Percentiles rank a stretch among this genome's conserved stretches.
phyloP scores from a whole-genome alignment of 768 basidiomycete genomes.

The Pulveroboletus sp. region DNA sequence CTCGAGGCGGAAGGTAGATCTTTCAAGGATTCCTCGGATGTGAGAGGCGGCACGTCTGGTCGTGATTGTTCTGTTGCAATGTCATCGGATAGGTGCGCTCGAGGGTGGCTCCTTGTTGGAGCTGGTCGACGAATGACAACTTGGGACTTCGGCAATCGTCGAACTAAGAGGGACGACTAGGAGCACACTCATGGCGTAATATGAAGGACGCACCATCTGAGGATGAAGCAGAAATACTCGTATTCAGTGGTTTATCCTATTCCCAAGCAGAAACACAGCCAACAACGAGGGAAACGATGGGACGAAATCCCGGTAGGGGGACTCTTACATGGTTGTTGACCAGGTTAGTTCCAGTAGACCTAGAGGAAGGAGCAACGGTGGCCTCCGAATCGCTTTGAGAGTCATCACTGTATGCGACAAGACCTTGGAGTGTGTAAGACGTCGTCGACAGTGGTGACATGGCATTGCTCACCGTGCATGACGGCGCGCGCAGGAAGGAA shows the following conservation, averaged over 20 bases:
- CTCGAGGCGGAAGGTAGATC: conserved; percentile 11
- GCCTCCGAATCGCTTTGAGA: conserved; percentile 56
- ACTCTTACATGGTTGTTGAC: conserved; percentile 56
- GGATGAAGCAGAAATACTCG: conserved; percentile 15
- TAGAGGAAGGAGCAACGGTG: conserved; percentile 32
- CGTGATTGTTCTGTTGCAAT: conserved; percentile 21
- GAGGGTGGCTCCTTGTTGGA: conserved; percentile 44
- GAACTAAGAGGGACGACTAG: conserved; percentile 26
- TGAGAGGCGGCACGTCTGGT: not conserved
- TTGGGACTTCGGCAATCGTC: conserved; percentile 47
- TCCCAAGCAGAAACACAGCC: conserved; percentile 54
- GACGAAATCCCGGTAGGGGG: conserved; percentile 34
- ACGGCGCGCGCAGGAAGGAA: conserved; percentile 9
- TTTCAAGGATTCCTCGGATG: conserved; percentile 17
- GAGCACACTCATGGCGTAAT: not conserved
- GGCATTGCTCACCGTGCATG: conserved; percentile 29
- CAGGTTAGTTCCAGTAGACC: conserved; percentile 3
- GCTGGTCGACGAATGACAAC: conserved; percentile 53
- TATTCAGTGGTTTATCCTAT: conserved; percentile 56
- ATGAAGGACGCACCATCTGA: conserved; percentile 27
- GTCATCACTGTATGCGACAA: conserved; percentile 61
- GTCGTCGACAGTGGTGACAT: not conserved
- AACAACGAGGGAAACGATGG: conserved; percentile 62
- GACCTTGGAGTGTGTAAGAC: conserved; percentile 35
- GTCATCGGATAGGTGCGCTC: conserved; percentile 49